phyloP scores from a whole-genome alignment of 2,329 filamentous ascomycete species.

The Phialophora expanda region DNA sequence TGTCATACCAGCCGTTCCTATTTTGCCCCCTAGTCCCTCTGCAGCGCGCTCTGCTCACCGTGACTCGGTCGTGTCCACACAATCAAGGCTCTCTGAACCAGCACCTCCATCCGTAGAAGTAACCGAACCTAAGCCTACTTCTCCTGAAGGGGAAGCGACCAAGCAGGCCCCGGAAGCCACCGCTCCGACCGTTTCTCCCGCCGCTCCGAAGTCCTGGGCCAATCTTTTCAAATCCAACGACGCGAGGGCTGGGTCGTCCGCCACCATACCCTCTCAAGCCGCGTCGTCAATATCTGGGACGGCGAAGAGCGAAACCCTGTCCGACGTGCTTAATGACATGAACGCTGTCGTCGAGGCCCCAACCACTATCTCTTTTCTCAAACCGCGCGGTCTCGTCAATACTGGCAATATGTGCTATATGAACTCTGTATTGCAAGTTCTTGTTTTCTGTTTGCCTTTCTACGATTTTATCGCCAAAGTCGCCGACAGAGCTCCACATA shows the following conservation, averaged over 20 bases:
- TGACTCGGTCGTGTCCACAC: constrained; percentile 45
- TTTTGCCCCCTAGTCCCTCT: constrained; percentile 47
- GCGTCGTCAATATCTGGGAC: constrained; percentile 47
- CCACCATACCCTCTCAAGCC: constrained; percentile 36
- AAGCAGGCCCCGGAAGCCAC: constrained; percentile 42
- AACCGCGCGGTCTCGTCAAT: constrained; percentile 92
- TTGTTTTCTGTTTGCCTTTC: constrained; percentile 92
- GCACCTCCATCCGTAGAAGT: constrained; percentile 23
- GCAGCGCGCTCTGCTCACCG: constrained; percentile 47
- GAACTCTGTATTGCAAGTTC: constrained; percentile 97
- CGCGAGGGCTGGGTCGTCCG: constrained; percentile 42
- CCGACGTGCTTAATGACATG: constrained; percentile 77
- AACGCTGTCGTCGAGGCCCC: constrained; percentile 63
- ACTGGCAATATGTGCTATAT: constrained; percentile 99
- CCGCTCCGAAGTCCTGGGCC: constrained; percentile 68
- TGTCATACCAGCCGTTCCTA: constrained; percentile 58
- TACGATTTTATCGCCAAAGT: constrained; percentile 91
- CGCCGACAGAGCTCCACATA: constrained; percentile 80
- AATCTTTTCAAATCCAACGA: constrained; percentile 66
- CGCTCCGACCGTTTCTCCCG: constrained; percentile 48
- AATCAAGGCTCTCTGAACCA: constrained; percentile 43
- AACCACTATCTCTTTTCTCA: constrained; percentile 76
- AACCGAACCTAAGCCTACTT: constrained; percentile 15
- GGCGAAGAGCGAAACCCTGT: constrained; percentile 64
- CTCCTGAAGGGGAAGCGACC: constrained; percentile 19